phyloP scores from a whole-genome alignment of 306 rosid genomes.

The Crataegus laevigata region DNA sequence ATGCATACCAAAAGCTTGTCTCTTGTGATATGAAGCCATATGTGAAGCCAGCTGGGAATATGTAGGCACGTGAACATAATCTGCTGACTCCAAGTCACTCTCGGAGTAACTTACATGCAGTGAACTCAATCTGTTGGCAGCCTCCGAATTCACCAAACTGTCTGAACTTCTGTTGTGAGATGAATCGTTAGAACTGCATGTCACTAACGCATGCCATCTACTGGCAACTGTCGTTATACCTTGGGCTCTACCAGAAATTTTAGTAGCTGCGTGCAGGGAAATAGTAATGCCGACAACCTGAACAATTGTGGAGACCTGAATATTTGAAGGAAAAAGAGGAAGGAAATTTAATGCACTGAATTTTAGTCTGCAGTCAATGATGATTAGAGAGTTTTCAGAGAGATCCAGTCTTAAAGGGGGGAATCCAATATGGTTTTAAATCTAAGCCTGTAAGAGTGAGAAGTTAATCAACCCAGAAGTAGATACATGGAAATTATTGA shows the following conservation, averaged over 20 bases:
- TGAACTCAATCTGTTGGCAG: slow-evolving; percentile 34
- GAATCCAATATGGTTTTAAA: background rate
- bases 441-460: background rate
- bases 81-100: slow-evolving; percentile 64
- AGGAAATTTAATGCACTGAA: background rate
- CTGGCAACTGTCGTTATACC: slow-evolving; percentile 64
- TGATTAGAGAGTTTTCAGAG: background rate
- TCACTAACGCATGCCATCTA: slow-evolving; percentile 72
- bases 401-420: background rate
- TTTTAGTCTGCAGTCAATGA: background rate
- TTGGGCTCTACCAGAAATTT: slow-evolving; percentile 81
- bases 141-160: slow-evolving; percentile 33
- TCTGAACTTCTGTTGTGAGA: slow-evolving; percentile 38
- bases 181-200: slow-evolving; percentile 49
- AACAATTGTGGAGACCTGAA: slow-evolving; percentile 68
- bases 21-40: slow-evolving; percentile 66
- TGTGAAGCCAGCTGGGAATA: slow-evolving; percentile 51
- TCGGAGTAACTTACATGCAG: slow-evolving; percentile 51
- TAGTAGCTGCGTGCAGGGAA: slow-evolving; percentile 82
- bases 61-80: slow-evolving; percentile 34
- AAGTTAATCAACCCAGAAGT: background rate
- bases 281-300: slow-evolving; percentile 75
- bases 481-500: slow-evolving; percentile 1
- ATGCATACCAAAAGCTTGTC: slow-evolving; percentile 71
- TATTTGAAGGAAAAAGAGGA: slow-evolving; percentile 4